Conservation (phyloP, 1,284 basidiomycete species). For the Fomitopsis pinicola region DNA sequence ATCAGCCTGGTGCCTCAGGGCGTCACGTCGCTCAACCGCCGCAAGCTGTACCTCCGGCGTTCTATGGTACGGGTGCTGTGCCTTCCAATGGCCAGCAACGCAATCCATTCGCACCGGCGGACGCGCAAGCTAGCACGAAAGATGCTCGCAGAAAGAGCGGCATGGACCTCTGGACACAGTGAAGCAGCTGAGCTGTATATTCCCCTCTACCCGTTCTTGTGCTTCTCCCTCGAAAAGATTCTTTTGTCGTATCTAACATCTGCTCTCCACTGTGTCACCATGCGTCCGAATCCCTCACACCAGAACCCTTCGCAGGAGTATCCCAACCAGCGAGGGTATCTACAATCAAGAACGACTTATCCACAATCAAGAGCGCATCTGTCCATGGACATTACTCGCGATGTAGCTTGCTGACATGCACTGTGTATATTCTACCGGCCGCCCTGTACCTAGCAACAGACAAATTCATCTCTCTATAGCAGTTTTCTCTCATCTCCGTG, state of each 20-base stretch:
- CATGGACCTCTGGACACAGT: conserved; percentile 76
- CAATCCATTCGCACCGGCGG: conserved; percentile 52
- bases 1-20: conserved; percentile 21
- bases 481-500: neutral
- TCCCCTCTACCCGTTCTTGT: conserved; percentile 11
- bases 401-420: conserved; percentile 8
- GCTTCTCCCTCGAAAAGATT: conserved; percentile 11
- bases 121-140: conserved; percentile 39
- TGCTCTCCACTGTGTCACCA: conserved; percentile 4
- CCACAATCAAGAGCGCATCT: conserved; percentile 5
- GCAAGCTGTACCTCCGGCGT: conserved; percentile 53
- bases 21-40: conserved; percentile 46
- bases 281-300: conserved; percentile 1
- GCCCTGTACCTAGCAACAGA: conserved; percentile 11
- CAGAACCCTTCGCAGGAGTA: neutral
- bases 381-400: conserved; percentile 11
- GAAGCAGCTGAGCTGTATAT: conserved; percentile 21
- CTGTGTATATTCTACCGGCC: conserved; percentile 9
- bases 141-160: conserved; percentile 61
- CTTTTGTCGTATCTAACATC: conserved; percentile 1
- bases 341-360: conserved; percentile 1
- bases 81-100: conserved; percentile 40
- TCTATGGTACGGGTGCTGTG: conserved; percentile 64
- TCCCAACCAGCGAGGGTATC: neutral
- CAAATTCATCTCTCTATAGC: conserved; percentile 5